A percentile compares a stretch with the other conserved stretches of the same genome.
phyloP scores from a whole-genome alignment of 2,329 filamentous ascomycete species.

The Alternaria infectoria region DNA sequence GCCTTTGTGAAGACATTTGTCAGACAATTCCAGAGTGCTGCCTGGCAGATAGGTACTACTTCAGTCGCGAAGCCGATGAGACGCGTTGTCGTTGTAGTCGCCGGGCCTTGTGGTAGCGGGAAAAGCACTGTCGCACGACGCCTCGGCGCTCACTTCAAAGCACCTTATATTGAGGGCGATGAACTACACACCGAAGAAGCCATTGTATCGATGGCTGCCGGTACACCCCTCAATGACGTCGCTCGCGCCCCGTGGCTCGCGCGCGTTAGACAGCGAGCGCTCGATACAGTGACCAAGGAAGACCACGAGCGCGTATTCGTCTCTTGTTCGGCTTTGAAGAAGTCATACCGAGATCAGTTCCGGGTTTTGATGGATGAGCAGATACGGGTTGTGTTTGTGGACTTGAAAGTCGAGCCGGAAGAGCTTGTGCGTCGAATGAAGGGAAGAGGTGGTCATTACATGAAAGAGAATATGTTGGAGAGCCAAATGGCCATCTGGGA shows the following conservation, averaged over 20 bases:
- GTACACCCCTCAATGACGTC: constrained; percentile 30
- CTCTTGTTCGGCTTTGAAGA: constrained; percentile 51
- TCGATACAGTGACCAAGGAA: not conserved
- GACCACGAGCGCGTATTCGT: constrained; percentile 18
- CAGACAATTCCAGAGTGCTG: constrained; percentile 25
- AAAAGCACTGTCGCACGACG: constrained; percentile 49
- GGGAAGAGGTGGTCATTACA: constrained; percentile 45
- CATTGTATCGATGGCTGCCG: constrained; percentile 42
- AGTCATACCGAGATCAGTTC: constrained; percentile 44
- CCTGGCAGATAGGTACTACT: constrained; percentile 12
- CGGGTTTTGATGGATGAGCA: constrained; percentile 22
- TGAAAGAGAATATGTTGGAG: constrained; percentile 47
- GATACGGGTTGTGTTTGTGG: constrained; percentile 41
- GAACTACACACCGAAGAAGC: constrained; percentile 44
- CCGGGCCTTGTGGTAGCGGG: constrained; percentile 52
- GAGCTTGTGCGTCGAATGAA: constrained; percentile 36
- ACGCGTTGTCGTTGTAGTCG: constrained; percentile 45
- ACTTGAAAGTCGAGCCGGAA: constrained; percentile 45
- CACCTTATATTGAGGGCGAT: constrained; percentile 53
- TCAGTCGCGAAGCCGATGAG: constrained; percentile 1
- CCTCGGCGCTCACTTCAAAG: constrained; percentile 35
- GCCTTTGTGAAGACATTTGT: constrained; percentile 28
- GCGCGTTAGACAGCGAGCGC: not conserved
- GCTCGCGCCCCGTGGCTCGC: not conserved
- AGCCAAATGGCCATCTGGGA: constrained; percentile 46